Conservation (phyloP, 2,329 filamentous ascomycete species). For the Sporothrix phasma region DNA sequence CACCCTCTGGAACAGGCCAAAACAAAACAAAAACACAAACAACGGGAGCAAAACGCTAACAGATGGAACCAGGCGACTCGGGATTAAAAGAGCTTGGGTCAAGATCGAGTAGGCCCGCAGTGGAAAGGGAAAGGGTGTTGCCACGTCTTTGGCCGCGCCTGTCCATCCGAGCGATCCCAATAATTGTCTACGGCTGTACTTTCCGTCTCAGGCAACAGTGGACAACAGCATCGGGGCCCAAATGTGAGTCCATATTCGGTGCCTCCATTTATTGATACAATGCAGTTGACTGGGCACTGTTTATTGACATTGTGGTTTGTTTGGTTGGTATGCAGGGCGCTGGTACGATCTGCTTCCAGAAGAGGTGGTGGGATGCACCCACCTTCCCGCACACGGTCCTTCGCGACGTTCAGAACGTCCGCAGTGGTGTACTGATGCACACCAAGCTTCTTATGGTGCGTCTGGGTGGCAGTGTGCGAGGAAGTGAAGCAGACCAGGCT, state of each 20-base stretch:
- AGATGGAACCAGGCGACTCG: conserved; percentile 28
- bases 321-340: conserved; percentile 40
- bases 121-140: conserved; percentile 21
- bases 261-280: neutral
- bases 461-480: conserved; percentile 19
- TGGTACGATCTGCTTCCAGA: conserved; percentile 73
- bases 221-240: conserved; percentile 51
- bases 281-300: too few relatives aligned
- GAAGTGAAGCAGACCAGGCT: conserved; percentile 3
- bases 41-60: neutral
- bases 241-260: conserved; percentile 33
- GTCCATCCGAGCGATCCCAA: neutral
- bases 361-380: conserved; percentile 58
- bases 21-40: neutral
- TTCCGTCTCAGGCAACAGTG: conserved; percentile 66
- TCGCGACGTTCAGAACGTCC: conserved; percentile 63
- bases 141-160: neutral
- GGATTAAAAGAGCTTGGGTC: conserved; percentile 37
- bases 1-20: neutral
- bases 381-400: conserved; percentile 64
- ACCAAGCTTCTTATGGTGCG: conserved; percentile 61
- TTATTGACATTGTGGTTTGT: neutral
- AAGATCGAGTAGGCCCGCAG: conserved; percentile 25
- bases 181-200: conserved; percentile 62
- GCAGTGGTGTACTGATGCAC: conserved; percentile 71